These are phyloP conservation scores for Trichosporon inkin DNA, from an alignment of 1,284 basidiomycete genomes.

Conservation along the genomic window DNA sequence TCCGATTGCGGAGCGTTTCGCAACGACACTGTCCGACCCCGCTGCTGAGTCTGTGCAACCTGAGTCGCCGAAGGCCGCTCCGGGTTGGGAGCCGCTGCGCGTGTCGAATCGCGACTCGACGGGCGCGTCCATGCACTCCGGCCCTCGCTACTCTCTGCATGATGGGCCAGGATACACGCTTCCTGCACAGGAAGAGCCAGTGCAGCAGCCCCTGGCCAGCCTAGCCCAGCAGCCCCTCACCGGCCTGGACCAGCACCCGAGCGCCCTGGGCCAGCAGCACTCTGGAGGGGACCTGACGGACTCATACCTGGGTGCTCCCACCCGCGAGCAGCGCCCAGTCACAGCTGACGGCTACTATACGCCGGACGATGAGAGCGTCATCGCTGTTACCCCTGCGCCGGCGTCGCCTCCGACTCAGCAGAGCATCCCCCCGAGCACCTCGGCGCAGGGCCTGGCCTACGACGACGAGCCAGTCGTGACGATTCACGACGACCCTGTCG, in stretches of 20 bases:
- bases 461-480: conserved; percentile 5
- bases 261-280: no score
- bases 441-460: background rate
- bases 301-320: background rate
- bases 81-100: conserved; percentile 4
- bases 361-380: background rate
- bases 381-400: background rate
- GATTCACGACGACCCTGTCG: background rate
- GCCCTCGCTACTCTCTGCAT: conserved; percentile 8
- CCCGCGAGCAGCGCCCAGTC: background rate
- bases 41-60: background rate
- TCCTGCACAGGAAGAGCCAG: background rate
- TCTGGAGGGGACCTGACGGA: no score
- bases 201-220: background rate
- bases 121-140: conserved; percentile 9
- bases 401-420: background rate
- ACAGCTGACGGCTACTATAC: conserved; percentile 1
- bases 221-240: background rate
- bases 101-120: conserved; percentile 4
- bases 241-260: background rate
- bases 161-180: conserved; percentile 9
- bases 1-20: background rate
- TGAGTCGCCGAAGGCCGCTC: background rate
- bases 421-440: background rate
- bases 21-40: background rate